These are phyloP conservation scores for Apiospora kogelbergensis DNA, from an alignment of 2,329 filamentous ascomycete genomes.

Conservation along the genomic window DNA sequence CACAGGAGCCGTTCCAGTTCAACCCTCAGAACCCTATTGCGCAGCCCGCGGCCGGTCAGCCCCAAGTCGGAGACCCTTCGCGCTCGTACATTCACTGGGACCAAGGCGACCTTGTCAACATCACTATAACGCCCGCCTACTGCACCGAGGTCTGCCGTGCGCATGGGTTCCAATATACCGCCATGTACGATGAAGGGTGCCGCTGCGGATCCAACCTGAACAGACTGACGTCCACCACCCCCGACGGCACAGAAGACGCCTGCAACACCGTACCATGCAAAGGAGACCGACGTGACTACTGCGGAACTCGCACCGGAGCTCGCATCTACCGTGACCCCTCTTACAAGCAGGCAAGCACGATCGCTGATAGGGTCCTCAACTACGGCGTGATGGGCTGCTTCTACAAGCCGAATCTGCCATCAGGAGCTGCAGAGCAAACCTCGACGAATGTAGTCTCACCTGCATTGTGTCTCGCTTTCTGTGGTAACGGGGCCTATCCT, in stretches of 20 bases:
- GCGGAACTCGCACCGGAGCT: slow-evolving; percentile 24
- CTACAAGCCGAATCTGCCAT: background rate
- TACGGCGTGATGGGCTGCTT: background rate
- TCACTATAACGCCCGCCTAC: slow-evolving; percentile 24
- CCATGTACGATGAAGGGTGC: slow-evolving; percentile 23
- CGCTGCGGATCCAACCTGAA: slow-evolving; percentile 21
- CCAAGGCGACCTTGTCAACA: background rate
- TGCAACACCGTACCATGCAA: slow-evolving; percentile 17
- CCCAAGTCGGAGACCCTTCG: background rate
- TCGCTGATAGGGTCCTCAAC: background rate
- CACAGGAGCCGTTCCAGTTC: background rate
- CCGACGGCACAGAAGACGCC: background rate
- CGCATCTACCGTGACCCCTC: slow-evolving; percentile 29
- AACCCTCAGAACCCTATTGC: background rate
- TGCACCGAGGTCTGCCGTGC: slow-evolving; percentile 26
- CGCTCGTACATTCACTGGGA: background rate
- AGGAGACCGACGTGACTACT: slow-evolving; percentile 26
- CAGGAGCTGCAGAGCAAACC: background rate
- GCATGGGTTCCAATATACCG: slow-evolving; percentile 27
- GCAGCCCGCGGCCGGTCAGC: background rate
- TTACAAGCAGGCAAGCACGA: slow-evolving; percentile 19
- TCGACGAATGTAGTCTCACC: too few relatives aligned
- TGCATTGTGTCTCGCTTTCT: background rate
- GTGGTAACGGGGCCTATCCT: background rate
- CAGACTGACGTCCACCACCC: background rate